These are phyloP conservation scores for Mycosphaerella sp. DNA, from an alignment of 2,329 filamentous ascomycete species.

Conservation along the genomic window DNA sequence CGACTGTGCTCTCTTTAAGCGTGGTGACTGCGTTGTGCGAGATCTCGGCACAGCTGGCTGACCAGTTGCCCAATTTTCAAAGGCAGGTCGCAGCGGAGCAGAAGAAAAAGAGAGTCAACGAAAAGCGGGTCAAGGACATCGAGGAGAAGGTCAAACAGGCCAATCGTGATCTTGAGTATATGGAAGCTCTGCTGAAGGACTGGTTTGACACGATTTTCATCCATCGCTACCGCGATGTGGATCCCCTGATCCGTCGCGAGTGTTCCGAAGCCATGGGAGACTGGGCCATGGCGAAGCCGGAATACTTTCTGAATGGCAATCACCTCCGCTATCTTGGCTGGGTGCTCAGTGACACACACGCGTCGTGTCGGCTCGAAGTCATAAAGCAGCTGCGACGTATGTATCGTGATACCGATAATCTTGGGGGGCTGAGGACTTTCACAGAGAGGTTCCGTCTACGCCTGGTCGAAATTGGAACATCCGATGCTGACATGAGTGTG, in stretches of 20 bases:
- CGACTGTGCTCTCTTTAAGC: conserved; percentile 74
- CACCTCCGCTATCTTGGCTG: conserved; percentile 93
- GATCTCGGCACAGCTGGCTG: conserved; percentile 63
- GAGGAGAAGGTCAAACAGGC: conserved; percentile 66
- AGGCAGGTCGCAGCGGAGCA: conserved; percentile 74
- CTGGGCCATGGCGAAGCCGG: conserved; percentile 82
- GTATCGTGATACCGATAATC: conserved; percentile 72
- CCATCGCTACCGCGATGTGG: conserved; percentile 90
- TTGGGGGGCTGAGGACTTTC: conserved; percentile 73
- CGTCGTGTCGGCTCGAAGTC: conserved; percentile 73
- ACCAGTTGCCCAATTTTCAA: conserved; percentile 66
- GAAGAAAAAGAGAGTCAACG: conserved; percentile 68
- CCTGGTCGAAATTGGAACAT: conserved; percentile 85
- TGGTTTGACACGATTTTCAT: conserved; percentile 92
- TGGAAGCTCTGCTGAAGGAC: conserved; percentile 69
- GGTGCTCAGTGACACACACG: conserved; percentile 78
- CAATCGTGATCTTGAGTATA: conserved; percentile 60
- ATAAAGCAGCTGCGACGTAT: conserved; percentile 74
- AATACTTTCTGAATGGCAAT: conserved; percentile 81
- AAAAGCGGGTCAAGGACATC: conserved; percentile 67
- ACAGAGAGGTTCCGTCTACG: conserved; percentile 85
- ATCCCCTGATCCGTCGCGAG: conserved; percentile 80
- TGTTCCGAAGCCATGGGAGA: conserved; percentile 79
- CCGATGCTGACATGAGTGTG: conserved; percentile 74
- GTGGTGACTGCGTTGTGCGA: conserved; percentile 73